Percentiles rank a stretch among this genome's conserved stretches.
These are phyloP conservation scores for Aegilops tauschii DNA, from an alignment of 176 grass and related monocot species.

Conservation along the genomic window DNA sequence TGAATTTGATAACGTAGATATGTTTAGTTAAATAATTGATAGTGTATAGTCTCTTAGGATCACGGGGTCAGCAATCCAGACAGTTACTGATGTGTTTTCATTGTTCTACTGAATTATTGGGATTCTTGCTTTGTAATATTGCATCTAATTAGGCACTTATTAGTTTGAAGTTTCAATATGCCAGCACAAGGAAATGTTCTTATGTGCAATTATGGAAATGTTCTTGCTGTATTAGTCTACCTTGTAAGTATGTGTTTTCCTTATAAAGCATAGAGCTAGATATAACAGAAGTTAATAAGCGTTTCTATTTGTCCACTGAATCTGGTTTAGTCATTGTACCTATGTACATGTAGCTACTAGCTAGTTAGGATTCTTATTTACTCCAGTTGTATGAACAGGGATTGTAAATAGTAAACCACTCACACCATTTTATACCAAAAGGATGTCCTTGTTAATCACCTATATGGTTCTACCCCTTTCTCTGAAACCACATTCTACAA, in stretches of 20 bases:
- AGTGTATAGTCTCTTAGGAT: neutral
- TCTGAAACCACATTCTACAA: neutral
- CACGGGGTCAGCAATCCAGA: neutral
- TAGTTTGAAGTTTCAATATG: slow-evolving; percentile 1
- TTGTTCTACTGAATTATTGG: neutral
- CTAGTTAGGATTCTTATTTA: neutral
- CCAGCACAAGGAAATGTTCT: neutral
- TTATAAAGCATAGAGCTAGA: neutral
- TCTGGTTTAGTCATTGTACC: neutral
- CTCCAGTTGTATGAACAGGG: neutral
- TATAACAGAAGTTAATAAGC: neutral
- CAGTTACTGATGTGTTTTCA: neutral
- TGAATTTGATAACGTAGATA: neutral
- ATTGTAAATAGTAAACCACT: neutral
- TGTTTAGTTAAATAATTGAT: neutral
- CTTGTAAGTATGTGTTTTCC: neutral
- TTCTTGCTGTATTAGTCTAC: neutral
- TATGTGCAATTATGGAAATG: neutral
- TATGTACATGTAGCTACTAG: neutral
- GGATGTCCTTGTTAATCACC: neutral
- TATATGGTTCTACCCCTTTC: neutral
- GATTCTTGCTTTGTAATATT: neutral
- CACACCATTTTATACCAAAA: neutral
- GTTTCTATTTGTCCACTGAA: neutral
- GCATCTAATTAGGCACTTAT: neutral